Percentiles rank a stretch among this genome's conserved stretches.
Evolutionary conservation across 192 early-diverging fungal species (phyloP).

Genomic region (Spizellomyces punctatus): DNA sequence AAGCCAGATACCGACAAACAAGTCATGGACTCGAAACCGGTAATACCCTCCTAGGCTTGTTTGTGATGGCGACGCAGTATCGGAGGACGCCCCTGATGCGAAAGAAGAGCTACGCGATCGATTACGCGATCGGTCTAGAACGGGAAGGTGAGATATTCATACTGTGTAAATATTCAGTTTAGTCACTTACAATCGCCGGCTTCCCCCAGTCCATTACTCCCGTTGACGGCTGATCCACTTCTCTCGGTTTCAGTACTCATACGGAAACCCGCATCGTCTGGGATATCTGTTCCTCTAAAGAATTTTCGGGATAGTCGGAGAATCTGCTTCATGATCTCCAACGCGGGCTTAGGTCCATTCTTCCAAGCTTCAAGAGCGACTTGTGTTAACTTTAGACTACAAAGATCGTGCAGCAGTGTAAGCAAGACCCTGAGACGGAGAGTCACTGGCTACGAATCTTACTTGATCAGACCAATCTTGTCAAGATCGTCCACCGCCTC

Average conservation of each 20-base stretch:
- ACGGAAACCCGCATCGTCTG: neutral
- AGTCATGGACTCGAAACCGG: conserved; percentile 45
- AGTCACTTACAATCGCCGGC: too few relatives aligned
- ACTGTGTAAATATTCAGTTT: too few relatives aligned
- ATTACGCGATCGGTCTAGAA: too few relatives aligned
- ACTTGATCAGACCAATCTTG: conserved; percentile 53
- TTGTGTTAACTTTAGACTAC: conserved; percentile 51
- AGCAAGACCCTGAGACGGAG: neutral
- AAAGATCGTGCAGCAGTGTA: neutral
- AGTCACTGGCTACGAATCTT: conserved; percentile 4
- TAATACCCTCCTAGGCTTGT: conserved; percentile 4
- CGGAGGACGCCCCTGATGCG: too few relatives aligned
- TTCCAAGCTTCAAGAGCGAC: conserved; percentile 38
- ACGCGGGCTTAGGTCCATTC: conserved; percentile 36
- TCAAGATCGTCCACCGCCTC: conserved; percentile 27
- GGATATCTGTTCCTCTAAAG: conserved; percentile 14
- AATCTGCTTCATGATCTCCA: conserved; percentile 41
- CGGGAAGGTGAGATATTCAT: too few relatives aligned
- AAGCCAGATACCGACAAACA: conserved; percentile 52
- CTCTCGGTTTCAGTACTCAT: too few relatives aligned
- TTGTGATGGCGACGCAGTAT: too few relatives aligned
- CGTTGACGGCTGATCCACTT: too few relatives aligned
- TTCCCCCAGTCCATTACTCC: too few relatives aligned
- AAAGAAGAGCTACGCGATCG: too few relatives aligned
- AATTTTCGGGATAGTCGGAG: conserved; percentile 28